Conservation (phyloP, 345 rosid genomes). For the Dipteronia sinensis region DNA sequence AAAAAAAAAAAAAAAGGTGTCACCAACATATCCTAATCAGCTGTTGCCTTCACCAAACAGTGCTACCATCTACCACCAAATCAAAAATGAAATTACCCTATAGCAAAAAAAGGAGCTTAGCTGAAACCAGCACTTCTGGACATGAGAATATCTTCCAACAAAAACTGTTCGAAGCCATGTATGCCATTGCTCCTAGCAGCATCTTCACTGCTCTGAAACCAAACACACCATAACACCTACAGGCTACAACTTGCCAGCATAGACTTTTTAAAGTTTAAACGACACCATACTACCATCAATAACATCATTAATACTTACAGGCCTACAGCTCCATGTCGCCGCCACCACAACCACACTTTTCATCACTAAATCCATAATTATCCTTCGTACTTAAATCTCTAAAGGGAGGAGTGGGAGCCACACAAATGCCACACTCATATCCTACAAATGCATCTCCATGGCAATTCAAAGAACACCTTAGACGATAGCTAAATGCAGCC, state of each 20-base stretch:
- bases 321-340: not conserved
- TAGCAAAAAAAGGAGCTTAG: not conserved
- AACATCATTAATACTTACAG: not conserved
- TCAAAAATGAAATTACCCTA: not conserved
- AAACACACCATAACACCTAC: not conserved
- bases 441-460: not conserved
- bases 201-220: not conserved
- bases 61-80: not conserved
- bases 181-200: not conserved
- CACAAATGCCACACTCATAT: not conserved
- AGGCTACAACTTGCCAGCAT: not conserved
- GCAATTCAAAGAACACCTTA: not conserved
- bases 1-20: no score
- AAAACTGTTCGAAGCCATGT: not conserved
- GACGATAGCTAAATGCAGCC: not conserved
- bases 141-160: not conserved
- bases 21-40: not conserved
- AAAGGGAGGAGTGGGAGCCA: not conserved
- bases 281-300: not conserved
- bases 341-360: constrained; percentile 3
- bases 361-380: not conserved
- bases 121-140: not conserved
- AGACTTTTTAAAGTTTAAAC: not conserved
- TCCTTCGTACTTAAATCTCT: not conserved
- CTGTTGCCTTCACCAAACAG: not conserved